Conservation (phyloP, 129 eudicot species). For the Flaveria brownii region DNA sequence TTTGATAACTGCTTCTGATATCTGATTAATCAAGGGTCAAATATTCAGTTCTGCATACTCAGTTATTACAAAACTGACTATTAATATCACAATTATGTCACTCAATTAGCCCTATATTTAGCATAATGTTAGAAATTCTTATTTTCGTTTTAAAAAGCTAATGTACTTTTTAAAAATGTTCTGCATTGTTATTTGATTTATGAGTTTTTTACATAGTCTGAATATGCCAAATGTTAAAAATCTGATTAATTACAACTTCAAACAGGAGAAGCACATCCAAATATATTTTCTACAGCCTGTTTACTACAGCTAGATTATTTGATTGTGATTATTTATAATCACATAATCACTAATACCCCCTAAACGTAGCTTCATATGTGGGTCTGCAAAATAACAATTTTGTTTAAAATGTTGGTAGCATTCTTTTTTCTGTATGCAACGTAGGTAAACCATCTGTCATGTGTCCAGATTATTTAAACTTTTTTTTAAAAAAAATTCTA, state of each 20-base stretch:
- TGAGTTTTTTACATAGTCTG: not conserved
- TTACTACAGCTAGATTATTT: not conserved
- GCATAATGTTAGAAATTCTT: not conserved
- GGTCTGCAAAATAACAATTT: not conserved
- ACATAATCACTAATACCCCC: not conserved
- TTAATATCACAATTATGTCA: not conserved
- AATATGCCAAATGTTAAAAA: not conserved
- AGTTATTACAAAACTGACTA: not conserved
- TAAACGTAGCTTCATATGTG: not conserved
- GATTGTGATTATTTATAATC: not conserved
- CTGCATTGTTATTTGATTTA: not conserved
- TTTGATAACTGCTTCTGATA: slow-evolving; percentile 3
- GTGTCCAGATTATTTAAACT: not conserved
- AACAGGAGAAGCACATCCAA: not conserved
- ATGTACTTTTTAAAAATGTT: not conserved
- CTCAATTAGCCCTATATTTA: not conserved
- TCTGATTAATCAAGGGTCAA: slow-evolving; percentile 2
- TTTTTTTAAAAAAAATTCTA: slow-evolving; percentile 1
- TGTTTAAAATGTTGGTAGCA: not conserved
- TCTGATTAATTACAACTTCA: not conserved
- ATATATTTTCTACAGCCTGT: not conserved
- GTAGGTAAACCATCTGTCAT: slow-evolving; percentile 9
- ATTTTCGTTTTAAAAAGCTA: not conserved
- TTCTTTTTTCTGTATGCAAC: not conserved
- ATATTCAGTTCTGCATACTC: not conserved